phyloP scores from a whole-genome alignment of 2,329 filamentous ascomycete genomes.

The Colletotrichum sp. region DNA sequence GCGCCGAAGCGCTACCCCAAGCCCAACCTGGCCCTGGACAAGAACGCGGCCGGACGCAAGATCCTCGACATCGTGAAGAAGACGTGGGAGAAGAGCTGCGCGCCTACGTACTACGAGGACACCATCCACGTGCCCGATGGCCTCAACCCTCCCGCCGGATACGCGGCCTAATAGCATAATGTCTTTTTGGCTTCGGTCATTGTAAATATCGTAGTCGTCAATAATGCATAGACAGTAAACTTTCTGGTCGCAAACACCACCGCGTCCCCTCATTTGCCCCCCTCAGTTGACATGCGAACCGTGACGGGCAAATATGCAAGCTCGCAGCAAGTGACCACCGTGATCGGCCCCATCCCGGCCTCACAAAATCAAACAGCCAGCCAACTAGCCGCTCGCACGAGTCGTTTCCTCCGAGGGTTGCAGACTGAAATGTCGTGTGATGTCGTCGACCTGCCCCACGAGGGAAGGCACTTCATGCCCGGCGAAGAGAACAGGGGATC shows the following conservation, averaged over 20 bases:
- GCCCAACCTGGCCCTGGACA: constrained; percentile 41
- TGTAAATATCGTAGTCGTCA: neutral
- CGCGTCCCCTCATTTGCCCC: neutral
- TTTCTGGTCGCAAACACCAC: neutral
- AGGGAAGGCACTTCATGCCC: neutral
- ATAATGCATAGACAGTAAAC: neutral
- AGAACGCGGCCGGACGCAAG: constrained; percentile 34
- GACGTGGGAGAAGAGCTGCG: constrained; percentile 40
- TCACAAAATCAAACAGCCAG: neutral
- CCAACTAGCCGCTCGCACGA: neutral
- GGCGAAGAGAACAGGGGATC: neutral
- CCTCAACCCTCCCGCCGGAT: constrained; percentile 45
- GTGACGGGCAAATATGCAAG: neutral
- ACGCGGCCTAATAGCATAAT: constrained; percentile 17
- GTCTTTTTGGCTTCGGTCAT: neutral
- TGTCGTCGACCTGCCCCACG: neutral
- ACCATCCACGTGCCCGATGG: constrained; percentile 46
- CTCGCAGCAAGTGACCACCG: neutral
- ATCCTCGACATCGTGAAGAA: constrained; percentile 43
- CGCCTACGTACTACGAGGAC: constrained; percentile 47
- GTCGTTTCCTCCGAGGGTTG: neutral
- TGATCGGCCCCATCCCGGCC: neutral
- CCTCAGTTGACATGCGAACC: neutral
- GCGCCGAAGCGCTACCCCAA: constrained; percentile 41
- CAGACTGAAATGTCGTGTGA: neutral